Conservation (phyloP, 2,329 filamentous ascomycete genomes). For the Clarireedia homoeocarpa region DNA sequence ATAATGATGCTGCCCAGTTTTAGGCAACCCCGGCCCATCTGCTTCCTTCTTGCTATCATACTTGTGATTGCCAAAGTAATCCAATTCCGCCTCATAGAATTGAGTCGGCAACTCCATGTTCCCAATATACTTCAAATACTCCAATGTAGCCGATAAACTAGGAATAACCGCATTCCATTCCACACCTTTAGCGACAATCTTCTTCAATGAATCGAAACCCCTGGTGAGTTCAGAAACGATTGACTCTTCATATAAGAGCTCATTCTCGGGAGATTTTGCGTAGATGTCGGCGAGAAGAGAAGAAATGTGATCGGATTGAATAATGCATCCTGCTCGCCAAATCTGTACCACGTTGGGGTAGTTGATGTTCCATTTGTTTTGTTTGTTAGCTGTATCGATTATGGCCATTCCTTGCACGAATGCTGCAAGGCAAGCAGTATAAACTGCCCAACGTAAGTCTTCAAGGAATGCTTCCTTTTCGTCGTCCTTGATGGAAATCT, state of each 20-base stretch:
- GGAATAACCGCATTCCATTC: conserved; percentile 53
- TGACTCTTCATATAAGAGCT: neutral
- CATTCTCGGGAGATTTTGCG: conserved; percentile 28
- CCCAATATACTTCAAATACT: conserved; percentile 58
- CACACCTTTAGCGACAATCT: conserved; percentile 36
- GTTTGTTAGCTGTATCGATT: conserved; percentile 48
- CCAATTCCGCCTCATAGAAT: conserved; percentile 64
- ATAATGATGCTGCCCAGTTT: conserved; percentile 23
- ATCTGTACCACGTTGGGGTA: conserved; percentile 47
- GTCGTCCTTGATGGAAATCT: neutral
- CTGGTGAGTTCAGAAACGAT: neutral
- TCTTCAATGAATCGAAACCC: neutral
- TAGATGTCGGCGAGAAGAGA: conserved; percentile 47
- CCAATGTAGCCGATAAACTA: conserved; percentile 51
- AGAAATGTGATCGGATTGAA: conserved; percentile 57
- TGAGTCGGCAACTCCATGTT: conserved; percentile 54
- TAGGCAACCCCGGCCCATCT: conserved; percentile 41
- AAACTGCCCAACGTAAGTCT: conserved; percentile 52
- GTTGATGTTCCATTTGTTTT: conserved; percentile 52
- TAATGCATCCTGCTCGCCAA: conserved; percentile 66
- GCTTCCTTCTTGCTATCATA: conserved; percentile 47
- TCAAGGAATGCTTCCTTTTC: conserved; percentile 37
- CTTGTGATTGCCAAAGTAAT: conserved; percentile 62
- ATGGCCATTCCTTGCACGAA: conserved; percentile 61
- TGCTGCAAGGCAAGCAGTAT: conserved; percentile 50